These are phyloP conservation scores for Salix udensis DNA, from an alignment of 345 rosid species.

Conservation along the genomic window DNA sequence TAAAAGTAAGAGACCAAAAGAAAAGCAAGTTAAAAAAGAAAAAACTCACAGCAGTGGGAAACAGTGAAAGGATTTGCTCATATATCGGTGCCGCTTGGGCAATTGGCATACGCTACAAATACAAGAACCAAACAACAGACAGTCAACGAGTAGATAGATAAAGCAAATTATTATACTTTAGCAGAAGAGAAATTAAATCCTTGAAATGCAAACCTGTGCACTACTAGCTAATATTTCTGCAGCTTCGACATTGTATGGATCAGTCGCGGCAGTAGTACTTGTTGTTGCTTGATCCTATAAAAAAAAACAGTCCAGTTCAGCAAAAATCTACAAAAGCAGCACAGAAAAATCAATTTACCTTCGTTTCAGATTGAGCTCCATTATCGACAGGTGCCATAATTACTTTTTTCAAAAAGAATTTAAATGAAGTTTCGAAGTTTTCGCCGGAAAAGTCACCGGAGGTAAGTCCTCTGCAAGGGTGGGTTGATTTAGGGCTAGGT, in stretches of 20 bases:
- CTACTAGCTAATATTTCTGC: conserved; percentile 71
- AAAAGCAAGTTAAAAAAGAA: background rate
- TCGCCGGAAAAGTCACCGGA: too few species aligned
- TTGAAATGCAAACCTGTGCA: conserved; percentile 47
- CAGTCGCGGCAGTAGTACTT: conserved; percentile 27
- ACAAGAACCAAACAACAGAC: background rate
- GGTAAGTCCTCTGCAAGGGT: too few species aligned
- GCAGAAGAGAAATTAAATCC: background rate
- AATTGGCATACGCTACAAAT: conserved; percentile 63
- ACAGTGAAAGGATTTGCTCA: conserved; percentile 72
- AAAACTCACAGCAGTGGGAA: conserved; percentile 84
- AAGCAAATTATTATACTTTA: background rate
- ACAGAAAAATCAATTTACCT: background rate
- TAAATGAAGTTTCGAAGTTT: too few species aligned
- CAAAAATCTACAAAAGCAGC: background rate
- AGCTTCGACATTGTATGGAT: conserved; percentile 74
- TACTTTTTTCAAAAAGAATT: too few species aligned
- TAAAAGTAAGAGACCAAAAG: background rate
- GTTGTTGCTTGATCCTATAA: conserved; percentile 24
- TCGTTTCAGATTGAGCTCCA: background rate
- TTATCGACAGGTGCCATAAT: background rate
- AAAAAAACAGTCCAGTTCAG: background rate
- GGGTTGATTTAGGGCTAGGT: too few species aligned
- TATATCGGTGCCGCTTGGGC: conserved; percentile 72
- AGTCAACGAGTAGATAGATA: background rate